Base-by-base conservation (phyloP, 306 rosid genomes). In the Quercus aquifolioides region DNA sequence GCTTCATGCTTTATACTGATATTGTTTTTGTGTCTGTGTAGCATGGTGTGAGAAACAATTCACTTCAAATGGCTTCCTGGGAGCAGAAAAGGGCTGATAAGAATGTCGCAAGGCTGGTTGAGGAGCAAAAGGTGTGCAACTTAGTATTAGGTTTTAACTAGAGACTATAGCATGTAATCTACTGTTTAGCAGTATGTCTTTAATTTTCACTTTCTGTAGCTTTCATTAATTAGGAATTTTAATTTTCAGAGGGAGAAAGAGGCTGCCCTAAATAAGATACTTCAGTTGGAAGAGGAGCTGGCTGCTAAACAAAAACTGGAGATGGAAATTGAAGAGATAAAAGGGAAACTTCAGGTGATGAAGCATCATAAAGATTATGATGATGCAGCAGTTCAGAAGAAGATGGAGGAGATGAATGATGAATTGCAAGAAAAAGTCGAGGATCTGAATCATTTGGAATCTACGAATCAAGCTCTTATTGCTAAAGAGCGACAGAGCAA, bases 321-420 rank as follows among this genome's bases (percentile, higher is more conserved):
- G 82, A 91, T 95, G 98, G 99, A 95, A 83, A 95, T 95, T 78
- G 93, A 90, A 83, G 97, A 95, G 80, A 58, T 95, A 51, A 95
- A 86, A 85, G 99, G 99, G 60, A 95, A 95, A 79, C 60, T 95
- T 77, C 92, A 92, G 83, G 99, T 95, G 78, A 90, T 93, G 98
- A 90, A 88, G 87, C 98, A 95, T 91, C 97, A 89, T 62, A 98
- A 87, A 77, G 92, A 95, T 76, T 87, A 82, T 84, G 97, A 94
- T 89, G 99, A 93, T 85, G 89, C 78, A 72, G 94, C 96, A 20
- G 85, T 95, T 55, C 88, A 91, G 85, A 74, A 80, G 69, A 93
- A 89, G 86, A 91, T 95, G 85, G 81, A 91, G 83, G 97, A 89
- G 74, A 91, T 95, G 99, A 80, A 84, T 30, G 84, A 85, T 15